phyloP scores from a whole-genome alignment of 2,329 filamentous ascomycete species.

The Colletotrichum coccodes region DNA sequence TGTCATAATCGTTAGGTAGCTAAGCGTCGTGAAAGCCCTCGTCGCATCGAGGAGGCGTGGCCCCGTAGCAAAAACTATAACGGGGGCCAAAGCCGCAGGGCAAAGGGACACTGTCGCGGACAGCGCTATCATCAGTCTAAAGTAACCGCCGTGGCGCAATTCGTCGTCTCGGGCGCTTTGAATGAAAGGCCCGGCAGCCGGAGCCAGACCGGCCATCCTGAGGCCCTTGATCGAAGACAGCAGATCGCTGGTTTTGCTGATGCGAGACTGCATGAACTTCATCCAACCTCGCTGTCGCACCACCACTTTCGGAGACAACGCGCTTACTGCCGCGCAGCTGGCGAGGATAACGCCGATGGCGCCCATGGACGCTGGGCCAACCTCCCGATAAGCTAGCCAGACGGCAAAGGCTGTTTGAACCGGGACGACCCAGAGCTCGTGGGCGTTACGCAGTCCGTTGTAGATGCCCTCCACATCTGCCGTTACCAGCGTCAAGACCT shows the following conservation, averaged over 20 bases:
- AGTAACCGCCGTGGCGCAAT: constrained; percentile 37
- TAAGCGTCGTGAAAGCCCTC: background rate
- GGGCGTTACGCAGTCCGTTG: constrained; percentile 44
- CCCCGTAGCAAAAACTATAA: background rate
- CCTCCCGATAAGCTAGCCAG: constrained; percentile 56
- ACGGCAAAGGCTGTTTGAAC: constrained; percentile 55
- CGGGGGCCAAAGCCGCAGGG: background rate
- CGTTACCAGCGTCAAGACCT: constrained; percentile 57
- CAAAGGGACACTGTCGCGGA: background rate
- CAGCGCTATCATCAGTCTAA: background rate
- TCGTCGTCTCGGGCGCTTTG: constrained; percentile 42
- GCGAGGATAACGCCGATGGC: constrained; percentile 55
- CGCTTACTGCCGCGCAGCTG: constrained; percentile 28
- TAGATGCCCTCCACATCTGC: constrained; percentile 56
- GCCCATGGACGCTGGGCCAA: constrained; percentile 58
- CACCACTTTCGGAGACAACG: constrained; percentile 40
- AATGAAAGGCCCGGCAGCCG: constrained; percentile 41
- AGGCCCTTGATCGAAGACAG: constrained; percentile 25
- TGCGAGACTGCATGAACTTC: constrained; percentile 27
- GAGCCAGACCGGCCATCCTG: constrained; percentile 3
- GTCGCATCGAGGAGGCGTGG: background rate
- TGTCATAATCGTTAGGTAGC: background rate
- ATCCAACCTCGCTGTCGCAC: constrained; percentile 41
- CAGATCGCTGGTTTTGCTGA: constrained; percentile 34
- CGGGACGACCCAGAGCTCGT: constrained; percentile 52